Evolutionary conservation across 441 rosid species (phyloP), one percentile per base, ranked within the genome.

Genomic region (Metrosideros polymorpha): DNA sequence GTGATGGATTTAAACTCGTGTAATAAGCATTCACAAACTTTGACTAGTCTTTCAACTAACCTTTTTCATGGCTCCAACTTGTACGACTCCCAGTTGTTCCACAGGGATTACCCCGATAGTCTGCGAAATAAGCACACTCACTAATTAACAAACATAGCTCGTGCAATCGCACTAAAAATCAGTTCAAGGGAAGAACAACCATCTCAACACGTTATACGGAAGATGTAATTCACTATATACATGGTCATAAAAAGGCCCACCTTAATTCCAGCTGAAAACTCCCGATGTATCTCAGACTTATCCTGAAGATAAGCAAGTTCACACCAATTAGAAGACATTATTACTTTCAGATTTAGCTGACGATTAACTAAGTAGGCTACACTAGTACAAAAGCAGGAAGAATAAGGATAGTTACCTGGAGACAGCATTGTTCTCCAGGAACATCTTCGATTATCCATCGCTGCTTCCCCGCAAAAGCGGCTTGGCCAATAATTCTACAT

Each of bases 41-140:
- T 13, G 9, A 63, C 13, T 18, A 63, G 76, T 63, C 76, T 63
- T 63, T 32, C 43, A 32, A 83, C 96, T 86, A 89, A 97, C 99
- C 99, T 94, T 95, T 83, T 87, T 87, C 82, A 89, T 90, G 71
- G 99, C 94, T 89, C 99, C 99, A 87, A 97, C 91, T 88, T 93
- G 98, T 77, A 95, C 42, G 61, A 97, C 96, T 82, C 98, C 98
- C 52, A 86, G 87, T 27, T 95, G 90, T 90, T 91, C 94, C 85
- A 93, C 89, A 24, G 98, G 92, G 85, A 96, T 91, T 76, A 95
- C 87, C 54, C 94, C 95, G 84, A 97, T 88, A 18, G 98, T 95
- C 99, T 97, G 95, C 87, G 88, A 85, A 85, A 47, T 82, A 83
- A n/a, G 84, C 87, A 57, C 55, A 61, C 83, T 66, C 51, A 85